These are phyloP conservation scores for Alloteropsis semialata DNA, from an alignment of 176 grass and related monocot species.

Conservation along the genomic window DNA sequence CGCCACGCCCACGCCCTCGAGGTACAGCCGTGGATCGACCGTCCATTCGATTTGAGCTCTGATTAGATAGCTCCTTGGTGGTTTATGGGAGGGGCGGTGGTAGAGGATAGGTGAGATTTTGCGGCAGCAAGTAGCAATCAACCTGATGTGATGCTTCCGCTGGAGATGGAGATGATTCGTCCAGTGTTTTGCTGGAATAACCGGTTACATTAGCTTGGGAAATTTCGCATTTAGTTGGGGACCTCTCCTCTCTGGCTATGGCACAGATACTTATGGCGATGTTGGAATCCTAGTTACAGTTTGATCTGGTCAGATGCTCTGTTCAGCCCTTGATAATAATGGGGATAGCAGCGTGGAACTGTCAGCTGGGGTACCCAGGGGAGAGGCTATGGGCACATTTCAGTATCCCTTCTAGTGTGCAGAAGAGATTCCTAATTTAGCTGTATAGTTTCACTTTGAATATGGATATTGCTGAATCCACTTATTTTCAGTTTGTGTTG, in stretches of 20 bases:
- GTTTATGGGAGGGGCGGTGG: neutral
- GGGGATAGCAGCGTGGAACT: neutral
- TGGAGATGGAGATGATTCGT: neutral
- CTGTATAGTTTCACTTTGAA: neutral
- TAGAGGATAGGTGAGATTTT: neutral
- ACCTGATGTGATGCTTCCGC: no score
- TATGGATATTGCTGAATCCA: neutral
- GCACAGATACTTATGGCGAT: neutral
- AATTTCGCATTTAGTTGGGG: neutral
- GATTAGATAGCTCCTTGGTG: neutral
- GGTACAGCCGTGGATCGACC: slow-evolving; percentile 18
- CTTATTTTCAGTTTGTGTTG: neutral
- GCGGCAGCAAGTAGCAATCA: neutral
- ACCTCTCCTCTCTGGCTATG: neutral
- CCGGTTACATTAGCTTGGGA: neutral
- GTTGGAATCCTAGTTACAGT: neutral
- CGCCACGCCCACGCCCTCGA: slow-evolving; percentile 65
- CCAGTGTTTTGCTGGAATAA: neutral
- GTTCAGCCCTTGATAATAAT: neutral
- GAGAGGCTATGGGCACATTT: neutral
- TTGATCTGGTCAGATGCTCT: neutral
- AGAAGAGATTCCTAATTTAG: neutral
- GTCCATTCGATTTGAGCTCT: neutral
- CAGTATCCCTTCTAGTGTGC: neutral
- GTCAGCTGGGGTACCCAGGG: neutral